A percentile compares a stretch with the other conserved stretches of the same genome.
Conservation (phyloP, 208 protist genomes). For the Dictyostelium gargantuum region DNA sequence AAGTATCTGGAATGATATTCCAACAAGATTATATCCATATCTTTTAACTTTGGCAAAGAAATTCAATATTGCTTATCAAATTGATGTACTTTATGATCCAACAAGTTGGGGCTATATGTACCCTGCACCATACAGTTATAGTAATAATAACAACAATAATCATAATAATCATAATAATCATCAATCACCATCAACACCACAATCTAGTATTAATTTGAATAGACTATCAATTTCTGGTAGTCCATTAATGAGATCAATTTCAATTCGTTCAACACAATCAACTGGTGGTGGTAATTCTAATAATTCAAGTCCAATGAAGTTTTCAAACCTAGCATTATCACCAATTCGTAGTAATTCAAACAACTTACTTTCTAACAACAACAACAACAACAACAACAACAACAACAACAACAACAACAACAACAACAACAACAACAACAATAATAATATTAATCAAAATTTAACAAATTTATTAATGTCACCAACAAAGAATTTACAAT, state of each 20-base stretch:
- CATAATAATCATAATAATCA: background rate
- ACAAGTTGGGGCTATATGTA: slow-evolving; percentile 26
- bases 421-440: no score
- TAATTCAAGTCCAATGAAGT: background rate
- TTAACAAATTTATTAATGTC: background rate
- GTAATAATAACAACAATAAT: background rate
- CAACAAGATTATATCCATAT: slow-evolving; percentile 3
- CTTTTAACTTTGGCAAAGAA: slow-evolving; percentile 3
- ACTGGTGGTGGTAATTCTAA: background rate
- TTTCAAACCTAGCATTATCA: background rate
- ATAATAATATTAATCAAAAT: background rate
- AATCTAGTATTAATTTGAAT: background rate
- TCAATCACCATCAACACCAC: background rate
- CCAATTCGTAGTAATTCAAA: background rate
- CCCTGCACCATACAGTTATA: background rate
- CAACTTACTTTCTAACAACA: background rate
- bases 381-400: no score
- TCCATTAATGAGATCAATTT: background rate
- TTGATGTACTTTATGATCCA: slow-evolving; percentile 33
- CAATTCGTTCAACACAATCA: background rate
- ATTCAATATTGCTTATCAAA: slow-evolving; percentile 31
- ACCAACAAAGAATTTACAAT: background rate
- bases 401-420: no score
- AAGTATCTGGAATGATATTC: slow-evolving; percentile 38
- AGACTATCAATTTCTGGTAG: background rate